Conservation (phyloP, 2,329 filamentous ascomycete species). For the Thelonectria rubi region DNA sequence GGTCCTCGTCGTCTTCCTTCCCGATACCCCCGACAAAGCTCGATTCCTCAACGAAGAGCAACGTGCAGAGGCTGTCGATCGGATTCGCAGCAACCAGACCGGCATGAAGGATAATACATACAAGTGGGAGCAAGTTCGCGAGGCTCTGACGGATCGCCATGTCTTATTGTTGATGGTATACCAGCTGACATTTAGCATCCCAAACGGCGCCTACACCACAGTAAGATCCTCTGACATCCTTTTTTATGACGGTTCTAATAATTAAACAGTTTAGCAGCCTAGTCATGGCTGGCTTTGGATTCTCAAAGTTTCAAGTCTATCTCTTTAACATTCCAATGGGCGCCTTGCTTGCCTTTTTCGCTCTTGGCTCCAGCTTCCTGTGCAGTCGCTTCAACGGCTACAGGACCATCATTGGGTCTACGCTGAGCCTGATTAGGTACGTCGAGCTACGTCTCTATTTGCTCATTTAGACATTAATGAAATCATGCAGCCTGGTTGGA, state of each 20-base stretch:
- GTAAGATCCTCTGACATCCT: not conserved
- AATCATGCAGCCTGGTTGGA: slow-evolving; percentile 21
- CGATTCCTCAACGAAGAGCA: slow-evolving; percentile 31
- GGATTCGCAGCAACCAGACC: slow-evolving; percentile 33
- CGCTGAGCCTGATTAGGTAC: slow-evolving; percentile 34
- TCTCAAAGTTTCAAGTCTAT: slow-evolving; percentile 33
- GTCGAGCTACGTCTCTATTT: not conserved
- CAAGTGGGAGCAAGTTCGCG: slow-evolving; percentile 37
- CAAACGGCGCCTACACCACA: slow-evolving; percentile 35
- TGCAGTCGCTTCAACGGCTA: slow-evolving; percentile 34
- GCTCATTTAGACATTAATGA: not conserved
- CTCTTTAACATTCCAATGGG: slow-evolving; percentile 38
- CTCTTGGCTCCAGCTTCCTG: slow-evolving; percentile 28
- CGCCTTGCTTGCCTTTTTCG: slow-evolving; percentile 31
- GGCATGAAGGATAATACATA: slow-evolving; percentile 34
- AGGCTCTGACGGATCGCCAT: slow-evolving; percentile 34
- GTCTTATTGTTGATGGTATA: slow-evolving; percentile 35
- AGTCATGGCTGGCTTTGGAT: slow-evolving; percentile 38
- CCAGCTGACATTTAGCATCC: slow-evolving; percentile 33
- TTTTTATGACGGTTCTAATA: not conserved
- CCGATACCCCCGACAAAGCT: slow-evolving; percentile 30
- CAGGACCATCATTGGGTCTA: slow-evolving; percentile 31
- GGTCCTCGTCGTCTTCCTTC: slow-evolving; percentile 27
- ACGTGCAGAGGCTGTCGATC: slow-evolving; percentile 25
- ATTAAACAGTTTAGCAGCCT: slow-evolving; percentile 33